Evolutionary conservation across 1,284 basidiomycete species (phyloP), one percentile per base, ranked within the genome.

Genomic region (Leccinum variabile): DNA sequence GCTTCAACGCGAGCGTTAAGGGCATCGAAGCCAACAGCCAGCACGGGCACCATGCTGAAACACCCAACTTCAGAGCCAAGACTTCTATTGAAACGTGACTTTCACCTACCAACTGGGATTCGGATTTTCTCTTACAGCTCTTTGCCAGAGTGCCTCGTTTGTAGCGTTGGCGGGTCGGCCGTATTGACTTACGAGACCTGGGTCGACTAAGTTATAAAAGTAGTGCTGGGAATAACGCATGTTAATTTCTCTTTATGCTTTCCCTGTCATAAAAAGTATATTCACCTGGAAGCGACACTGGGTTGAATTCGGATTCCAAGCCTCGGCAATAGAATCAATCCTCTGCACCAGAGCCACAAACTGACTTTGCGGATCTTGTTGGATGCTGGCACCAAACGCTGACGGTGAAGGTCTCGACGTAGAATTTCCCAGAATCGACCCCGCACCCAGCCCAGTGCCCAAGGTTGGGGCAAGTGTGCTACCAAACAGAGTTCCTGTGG

Each of bases 141-240:
- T 90, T 68, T 90, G 86, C 93, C 93, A 95, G 58, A 90, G 72
- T 6, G 81, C 81, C 49, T 94, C 91, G 64, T 92, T 90, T 6
- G 81, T 84, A 2, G 89, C 89, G 67, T 90, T 91, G 5, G 80
- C 72, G 7, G 93, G 94, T 33, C 92, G 84, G 5, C 86, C 89
- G 68, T 93, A 95, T 61, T 87, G 70, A 32, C 80, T 80, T 2
- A 91, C 84, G 67, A 90, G 84, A 3, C 80, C 80, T 0, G 91
- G 89, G 66, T 92, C 90, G 6, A 95, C 93, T 3, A 93, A 80
- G 69, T 95, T 95, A 75, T 95, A 95, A 72, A 94, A 95, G 68
- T 86, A 88, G 73, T 94, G 84, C 89, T 92, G 64, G 16, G 30
- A 54, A 44, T 22, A 8, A 32, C 52, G 10, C 5, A n/a, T 13